Evolutionary conservation across 1,284 basidiomycete genomes (phyloP), one percentile per base, ranked within the genome.

Genomic region (Ustilago nuda): DNA sequence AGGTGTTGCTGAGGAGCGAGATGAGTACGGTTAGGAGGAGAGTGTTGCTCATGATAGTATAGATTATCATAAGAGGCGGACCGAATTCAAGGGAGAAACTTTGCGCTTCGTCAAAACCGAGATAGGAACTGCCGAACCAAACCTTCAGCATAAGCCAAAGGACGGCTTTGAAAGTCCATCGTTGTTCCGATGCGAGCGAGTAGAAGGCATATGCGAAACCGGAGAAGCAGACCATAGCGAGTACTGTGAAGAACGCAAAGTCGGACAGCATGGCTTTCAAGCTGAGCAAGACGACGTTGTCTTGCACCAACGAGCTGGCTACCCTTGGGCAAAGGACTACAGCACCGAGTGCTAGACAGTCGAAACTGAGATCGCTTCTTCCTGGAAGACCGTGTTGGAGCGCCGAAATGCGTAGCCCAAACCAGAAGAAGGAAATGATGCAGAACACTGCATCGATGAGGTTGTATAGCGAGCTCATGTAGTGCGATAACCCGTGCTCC

Each of bases 151-250:
- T 93, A 91, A 93, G 93, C 93, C 93, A 94, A 0, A 91, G 89
- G 45, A 94, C 92, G n/a, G 89, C 89, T 33, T 91, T 92, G 41
- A 50, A 68, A 35, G 72, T 63, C 64, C 66, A 69, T n/a, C 68
- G 66, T 66, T 78, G 71, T 45, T 87, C 87, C 56, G 87, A 80
- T 2, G 87, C 87, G 23, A 89, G 86, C 89, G 93, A 95, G 91
- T 91, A 95, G 19, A 97, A 88, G 0, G 94, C 93, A 86, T 96
- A 97, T 37, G 94, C 86, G 85, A 98, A 98, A 4, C 94, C 94
- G 45, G 89, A 90, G 80, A 94, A 94, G 83, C 78, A 78, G 55
- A 79, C 69, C 52, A 78, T 65, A 30, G 94, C 95, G 30, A 97
- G 93, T 43, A 91, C 84, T 92, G 97, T 95, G 50, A 96, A 88